phyloP scores from a whole-genome alignment of 805 yeast genomes.

The Scheffersomyces coipomensis region DNA sequence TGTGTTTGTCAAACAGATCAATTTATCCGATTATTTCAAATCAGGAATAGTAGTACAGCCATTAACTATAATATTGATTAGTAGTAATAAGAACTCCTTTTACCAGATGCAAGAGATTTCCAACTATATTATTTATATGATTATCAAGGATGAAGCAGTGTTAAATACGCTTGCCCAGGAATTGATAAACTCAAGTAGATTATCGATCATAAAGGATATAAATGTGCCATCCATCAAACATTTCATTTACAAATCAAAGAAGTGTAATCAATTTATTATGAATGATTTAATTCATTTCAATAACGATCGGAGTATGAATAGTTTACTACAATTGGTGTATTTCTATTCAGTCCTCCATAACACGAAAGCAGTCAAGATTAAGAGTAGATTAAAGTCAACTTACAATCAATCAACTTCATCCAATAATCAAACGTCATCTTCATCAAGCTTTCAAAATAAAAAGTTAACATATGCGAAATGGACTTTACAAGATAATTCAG shows the following conservation, averaged over 20 bases:
- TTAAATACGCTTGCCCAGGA: constrained; percentile 21
- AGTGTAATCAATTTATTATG: constrained; percentile 62
- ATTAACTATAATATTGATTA: constrained; percentile 47
- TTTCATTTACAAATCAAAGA: constrained; percentile 75
- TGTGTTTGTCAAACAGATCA: constrained; percentile 59
- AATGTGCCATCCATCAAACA: constrained; percentile 55
- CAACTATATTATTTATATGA: constrained; percentile 42
- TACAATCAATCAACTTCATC: constrained; percentile 1
- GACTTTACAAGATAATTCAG: constrained; percentile 18
- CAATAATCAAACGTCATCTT: constrained; percentile 8
- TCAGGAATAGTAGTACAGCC: constrained; percentile 15
- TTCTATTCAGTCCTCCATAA: constrained; percentile 29
- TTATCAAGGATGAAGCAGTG: constrained; percentile 20
- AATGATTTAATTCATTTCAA: constrained; percentile 27
- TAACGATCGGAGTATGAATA: constrained; percentile 18
- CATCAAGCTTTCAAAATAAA: constrained; percentile 17
- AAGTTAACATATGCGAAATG: constrained; percentile 48
- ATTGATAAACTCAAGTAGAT: constrained; percentile 11
- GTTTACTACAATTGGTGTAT: constrained; percentile 37
- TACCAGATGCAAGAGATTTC: constrained; percentile 69
- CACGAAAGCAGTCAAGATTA: constrained; percentile 22
- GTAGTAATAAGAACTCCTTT: constrained; percentile 77
- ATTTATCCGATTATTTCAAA: constrained; percentile 16
- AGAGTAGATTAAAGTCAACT: constrained; percentile 2
- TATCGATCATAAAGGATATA: constrained; percentile 21